Percentiles rank a stretch among this genome's conserved stretches.
Conservation (phyloP, 202 grass and related monocot genomes). For the Digitaria exilis region DNA sequence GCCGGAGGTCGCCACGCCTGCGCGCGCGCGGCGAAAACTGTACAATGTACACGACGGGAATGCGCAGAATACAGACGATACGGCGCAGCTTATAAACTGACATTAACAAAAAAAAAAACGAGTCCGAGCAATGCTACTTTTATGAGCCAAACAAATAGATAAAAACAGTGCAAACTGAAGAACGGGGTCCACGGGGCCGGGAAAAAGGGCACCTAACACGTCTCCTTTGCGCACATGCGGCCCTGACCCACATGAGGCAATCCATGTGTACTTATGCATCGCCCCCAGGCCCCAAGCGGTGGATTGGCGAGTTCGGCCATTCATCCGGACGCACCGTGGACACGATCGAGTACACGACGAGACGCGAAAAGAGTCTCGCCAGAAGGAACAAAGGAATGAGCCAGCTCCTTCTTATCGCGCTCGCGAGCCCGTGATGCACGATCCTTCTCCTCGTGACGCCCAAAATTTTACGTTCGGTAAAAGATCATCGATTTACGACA, state of each 20-base stretch:
- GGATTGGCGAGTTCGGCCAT: neutral
- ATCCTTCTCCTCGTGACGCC: neutral
- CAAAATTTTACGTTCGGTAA: neutral
- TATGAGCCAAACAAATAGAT: too few species aligned
- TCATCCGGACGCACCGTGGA: neutral
- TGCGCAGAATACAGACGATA: neutral
- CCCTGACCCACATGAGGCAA: conserved; percentile 25
- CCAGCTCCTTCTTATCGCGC: neutral
- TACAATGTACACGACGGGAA: neutral
- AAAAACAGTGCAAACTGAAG: neutral
- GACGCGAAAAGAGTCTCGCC: neutral
- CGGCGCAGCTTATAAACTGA: neutral
- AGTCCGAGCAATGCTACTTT: too few species aligned
- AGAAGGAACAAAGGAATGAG: neutral
- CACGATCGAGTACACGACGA: neutral
- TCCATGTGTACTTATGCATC: conserved; percentile 33
- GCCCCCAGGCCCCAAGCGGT: neutral
- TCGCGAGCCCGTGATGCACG: neutral
- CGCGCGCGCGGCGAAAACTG: neutral
- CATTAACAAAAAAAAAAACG: too few species aligned
- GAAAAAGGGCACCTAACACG: conserved; percentile 17
- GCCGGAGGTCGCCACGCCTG: neutral
- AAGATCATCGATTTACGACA: too few species aligned
- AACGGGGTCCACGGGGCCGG: neutral
- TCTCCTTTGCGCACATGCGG: conserved; percentile 22